Evolutionary conservation across 2,329 filamentous ascomycete genomes (phyloP).

Genomic region (Anthostomella pinea): DNA sequence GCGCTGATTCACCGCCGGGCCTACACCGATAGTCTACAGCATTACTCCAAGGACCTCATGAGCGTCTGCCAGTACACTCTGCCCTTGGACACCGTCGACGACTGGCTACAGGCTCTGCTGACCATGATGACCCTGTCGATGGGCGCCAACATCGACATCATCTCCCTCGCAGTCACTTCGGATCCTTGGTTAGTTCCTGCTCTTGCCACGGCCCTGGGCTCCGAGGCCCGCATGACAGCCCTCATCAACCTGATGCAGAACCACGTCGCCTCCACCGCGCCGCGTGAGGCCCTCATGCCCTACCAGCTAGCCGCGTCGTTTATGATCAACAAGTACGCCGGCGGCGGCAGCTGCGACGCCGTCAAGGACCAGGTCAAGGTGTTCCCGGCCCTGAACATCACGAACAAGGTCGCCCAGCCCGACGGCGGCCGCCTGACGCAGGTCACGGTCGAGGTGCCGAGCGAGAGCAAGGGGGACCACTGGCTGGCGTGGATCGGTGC

Average conservation of each 20-base stretch:
- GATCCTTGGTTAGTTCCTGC: slow-evolving; percentile 35
- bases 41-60: slow-evolving; percentile 29
- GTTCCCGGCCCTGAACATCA: slow-evolving; percentile 25
- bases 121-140: slow-evolving; percentile 30
- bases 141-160: slow-evolving; percentile 30
- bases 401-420: slow-evolving; percentile 9
- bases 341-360: slow-evolving; percentile 21
- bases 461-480: slow-evolving; percentile 15
- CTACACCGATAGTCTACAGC: slow-evolving; percentile 33
- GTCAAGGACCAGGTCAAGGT: slow-evolving; percentile 11
- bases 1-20: slow-evolving; percentile 35
- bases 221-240: slow-evolving; percentile 34
- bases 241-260: slow-evolving; percentile 40
- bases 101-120: slow-evolving; percentile 27
- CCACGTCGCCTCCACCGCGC: slow-evolving; percentile 31
- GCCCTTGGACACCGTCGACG: slow-evolving; percentile 22
- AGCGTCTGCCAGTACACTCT: slow-evolving; percentile 28
- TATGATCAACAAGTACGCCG: slow-evolving; percentile 29
- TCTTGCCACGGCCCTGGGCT: slow-evolving; percentile 32
- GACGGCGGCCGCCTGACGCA: slow-evolving; percentile 15
- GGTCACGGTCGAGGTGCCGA: slow-evolving; percentile 23
- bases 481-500: slow-evolving; percentile 37
- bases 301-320: slow-evolving; percentile 33
- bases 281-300: slow-evolving; percentile 34
- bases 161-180: slow-evolving; percentile 24